Conservation (phyloP, 345 rosid genomes). For the Abelmoschus esculentus region DNA sequence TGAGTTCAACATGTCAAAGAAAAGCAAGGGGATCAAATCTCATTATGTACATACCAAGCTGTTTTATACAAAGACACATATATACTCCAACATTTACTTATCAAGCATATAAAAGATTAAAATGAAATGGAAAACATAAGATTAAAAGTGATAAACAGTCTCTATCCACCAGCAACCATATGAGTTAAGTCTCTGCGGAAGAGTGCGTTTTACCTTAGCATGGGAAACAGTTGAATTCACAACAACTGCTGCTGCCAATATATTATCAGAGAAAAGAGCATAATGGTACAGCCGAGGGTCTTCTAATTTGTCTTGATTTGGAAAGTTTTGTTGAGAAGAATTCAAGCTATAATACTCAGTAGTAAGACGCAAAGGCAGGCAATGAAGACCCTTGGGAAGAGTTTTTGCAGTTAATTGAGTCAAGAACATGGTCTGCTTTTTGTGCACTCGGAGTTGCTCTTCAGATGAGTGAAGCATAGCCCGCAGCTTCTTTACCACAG, state of each 20-base stretch:
- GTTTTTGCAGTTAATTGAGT: slow-evolving; percentile 96
- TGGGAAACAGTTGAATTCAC: slow-evolving; percentile 77
- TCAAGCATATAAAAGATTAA: neutral
- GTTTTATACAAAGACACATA: neutral
- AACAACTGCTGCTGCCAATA: slow-evolving; percentile 88
- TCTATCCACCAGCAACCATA: neutral
- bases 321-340: slow-evolving; percentile 59
- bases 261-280: slow-evolving; percentile 92
- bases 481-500: slow-evolving; percentile 77
- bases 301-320: slow-evolving; percentile 69
- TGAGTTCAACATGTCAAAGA: slow-evolving; percentile 16
- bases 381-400: slow-evolving; percentile 93
- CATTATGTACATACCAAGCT: neutral
- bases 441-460: slow-evolving; percentile 92
- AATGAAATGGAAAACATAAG: neutral
- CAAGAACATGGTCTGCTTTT: slow-evolving; percentile 87
- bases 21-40: neutral
- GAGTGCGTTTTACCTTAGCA: slow-evolving; percentile 55
- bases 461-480: slow-evolving; percentile 97
- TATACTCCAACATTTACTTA: neutral
- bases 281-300: slow-evolving; percentile 63
- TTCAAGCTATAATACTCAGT: slow-evolving; percentile 61
- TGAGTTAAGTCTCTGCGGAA: neutral
- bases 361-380: slow-evolving; percentile 93
- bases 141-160: neutral